Evolutionary conservation across 2,329 filamentous ascomycete species (phyloP).

Genomic region (Cordyceps militaris): DNA sequence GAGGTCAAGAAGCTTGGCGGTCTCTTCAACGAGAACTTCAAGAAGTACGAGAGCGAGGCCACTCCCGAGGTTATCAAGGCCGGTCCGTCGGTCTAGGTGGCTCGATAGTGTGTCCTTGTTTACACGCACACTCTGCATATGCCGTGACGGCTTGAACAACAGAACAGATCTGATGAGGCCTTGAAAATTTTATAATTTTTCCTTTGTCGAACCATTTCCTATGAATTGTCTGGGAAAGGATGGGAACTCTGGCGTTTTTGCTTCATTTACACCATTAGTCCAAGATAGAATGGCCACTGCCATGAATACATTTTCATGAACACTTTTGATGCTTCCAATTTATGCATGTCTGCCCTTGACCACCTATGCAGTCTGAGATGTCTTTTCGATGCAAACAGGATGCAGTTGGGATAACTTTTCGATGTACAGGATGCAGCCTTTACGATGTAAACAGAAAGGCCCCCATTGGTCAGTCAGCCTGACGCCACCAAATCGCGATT

Average conservation of each 20-base stretch:
- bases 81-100: conserved; percentile 38
- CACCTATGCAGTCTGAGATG: not conserved
- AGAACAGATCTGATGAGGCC: conserved; percentile 13
- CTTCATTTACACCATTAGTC: conserved; percentile 11
- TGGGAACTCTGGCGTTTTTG: conserved; percentile 7
- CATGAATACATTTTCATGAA: conserved; percentile 9
- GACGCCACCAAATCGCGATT: not conserved
- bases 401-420: too few species aligned
- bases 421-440: too few species aligned
- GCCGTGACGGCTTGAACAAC: conserved; percentile 11
- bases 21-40: conserved; percentile 95
- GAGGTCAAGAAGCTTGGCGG: conserved; percentile 86
- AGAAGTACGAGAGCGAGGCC: conserved; percentile 84
- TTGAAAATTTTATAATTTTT: not conserved
- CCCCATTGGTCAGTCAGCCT: not conserved
- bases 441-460: not conserved
- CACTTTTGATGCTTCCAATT: not conserved
- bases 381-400: too few species aligned
- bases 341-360: not conserved
- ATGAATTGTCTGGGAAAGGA: conserved; percentile 2
- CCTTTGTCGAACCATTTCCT: conserved; percentile 6
- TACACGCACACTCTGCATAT: conserved; percentile 6
- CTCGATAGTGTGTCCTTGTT: not conserved
- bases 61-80: conserved; percentile 71
- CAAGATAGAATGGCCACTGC: conserved; percentile 11